Base-by-base conservation (phyloP, 768 basidiomycete genomes). In the Psilocybe cubensis region DNA sequence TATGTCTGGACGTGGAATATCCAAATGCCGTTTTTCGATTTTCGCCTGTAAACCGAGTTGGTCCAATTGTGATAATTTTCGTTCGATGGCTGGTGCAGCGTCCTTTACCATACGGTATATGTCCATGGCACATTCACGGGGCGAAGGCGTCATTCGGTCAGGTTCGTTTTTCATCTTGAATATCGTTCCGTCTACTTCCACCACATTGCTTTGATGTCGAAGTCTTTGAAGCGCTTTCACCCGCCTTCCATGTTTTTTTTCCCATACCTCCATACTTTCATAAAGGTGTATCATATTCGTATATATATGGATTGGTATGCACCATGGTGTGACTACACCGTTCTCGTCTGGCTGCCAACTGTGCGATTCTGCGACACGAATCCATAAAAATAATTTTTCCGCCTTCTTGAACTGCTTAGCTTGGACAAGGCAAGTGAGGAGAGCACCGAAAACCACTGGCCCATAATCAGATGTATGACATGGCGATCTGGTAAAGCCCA, bases 241-340 rank as follows among this genome's bases (percentile, higher is more conserved):
- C 40, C 5, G 40, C 17, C 5, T 14, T 20, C 17, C 40, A n/a
- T 10, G 8, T 11, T 41, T 52, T 43, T 25, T 43, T 29, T 52
- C 27, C 24, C 68, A n/a, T 77, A 78, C 66, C 83, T 79, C 3
- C 67, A n/a, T n/a, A n/a, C n/a, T 63, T 1, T 74, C 79, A 59
- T 89, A 91, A 28, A 82, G 73, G 45, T 84, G 77, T 54, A 94
- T 67, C 85, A 92, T 90, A 47, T 82, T 72, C 1, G 89, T 92
- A 67, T 91, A 93, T 1, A 88, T 84, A 8, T 85, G 76, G 2
- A 86, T 71, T 7, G 86, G 83, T 18, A 93, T 70, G 52, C 76
- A 76, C 91, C 91, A 94, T 0, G 87, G 84, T 54, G 48, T 56
- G n/a, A 49, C 52, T 18, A 48, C 50, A 20, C 35, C 44, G 3